These are phyloP conservation scores for Litsea cubeba DNA, from an alignment of 164 flowering plant species.

Conservation along the genomic window DNA sequence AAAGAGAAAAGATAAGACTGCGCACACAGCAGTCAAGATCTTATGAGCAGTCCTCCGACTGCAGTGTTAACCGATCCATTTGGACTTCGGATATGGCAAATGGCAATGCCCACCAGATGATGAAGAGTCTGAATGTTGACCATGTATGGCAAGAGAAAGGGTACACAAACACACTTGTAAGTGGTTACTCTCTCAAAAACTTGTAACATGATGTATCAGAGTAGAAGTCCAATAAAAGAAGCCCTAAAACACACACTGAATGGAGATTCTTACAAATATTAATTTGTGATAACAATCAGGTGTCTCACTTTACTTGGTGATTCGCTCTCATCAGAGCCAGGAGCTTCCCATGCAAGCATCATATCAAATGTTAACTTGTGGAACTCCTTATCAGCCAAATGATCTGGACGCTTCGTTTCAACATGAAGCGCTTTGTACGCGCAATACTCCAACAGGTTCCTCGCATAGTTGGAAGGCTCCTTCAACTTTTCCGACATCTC, in stretches of 20 bases:
- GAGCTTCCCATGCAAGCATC: conserved; percentile 94
- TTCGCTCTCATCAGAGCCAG: conserved; percentile 38
- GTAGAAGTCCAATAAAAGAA: neutral
- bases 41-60: too few relatives aligned
- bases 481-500: conserved; percentile 44
- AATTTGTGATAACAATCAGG: conserved; percentile 6
- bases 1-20: too few relatives aligned
- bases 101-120: too few relatives aligned
- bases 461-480: conserved; percentile 41
- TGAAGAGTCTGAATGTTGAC: too few relatives aligned
- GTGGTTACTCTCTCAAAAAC: too few relatives aligned
- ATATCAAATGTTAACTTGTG: conserved; percentile 67
- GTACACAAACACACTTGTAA: too few relatives aligned
- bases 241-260: neutral
- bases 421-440: conserved; percentile 45
- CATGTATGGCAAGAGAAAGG: too few relatives aligned
- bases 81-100: too few relatives aligned
- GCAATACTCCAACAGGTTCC: conserved; percentile 64
- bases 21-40: too few relatives aligned
- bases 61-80: too few relatives aligned
- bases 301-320: conserved; percentile 38
- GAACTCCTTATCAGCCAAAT: conserved; percentile 60
- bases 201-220: neutral
- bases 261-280: conserved; percentile 12
- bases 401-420: conserved; percentile 34